Percentiles rank a stretch among this genome's conserved stretches.
Evolutionary conservation across 306 rosid genomes (phyloP).

Genomic region (Cercis canadensis): DNA sequence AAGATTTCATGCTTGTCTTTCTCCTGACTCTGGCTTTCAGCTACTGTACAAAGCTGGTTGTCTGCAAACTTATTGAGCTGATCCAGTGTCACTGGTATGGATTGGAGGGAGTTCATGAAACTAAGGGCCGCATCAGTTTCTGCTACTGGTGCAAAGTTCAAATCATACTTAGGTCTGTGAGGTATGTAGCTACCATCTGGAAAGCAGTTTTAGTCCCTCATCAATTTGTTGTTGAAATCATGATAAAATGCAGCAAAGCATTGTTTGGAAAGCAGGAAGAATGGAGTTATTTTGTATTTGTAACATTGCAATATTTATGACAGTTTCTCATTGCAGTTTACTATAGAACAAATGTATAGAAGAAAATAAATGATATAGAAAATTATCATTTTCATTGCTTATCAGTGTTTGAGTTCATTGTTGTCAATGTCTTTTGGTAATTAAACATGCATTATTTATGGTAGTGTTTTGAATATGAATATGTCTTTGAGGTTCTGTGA

Average conservation of each 20-base stretch:
- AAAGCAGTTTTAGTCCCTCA: slow-evolving; percentile 40
- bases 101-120: slow-evolving; percentile 46
- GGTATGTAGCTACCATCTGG: slow-evolving; percentile 61
- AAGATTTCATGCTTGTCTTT: slow-evolving; percentile 49
- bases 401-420: slow-evolving; percentile 16
- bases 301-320: slow-evolving; percentile 23
- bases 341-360: neutral
- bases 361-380: neutral
- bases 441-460: neutral
- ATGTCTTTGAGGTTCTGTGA: slow-evolving; percentile 3
- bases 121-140: slow-evolving; percentile 44
- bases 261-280: slow-evolving; percentile 13
- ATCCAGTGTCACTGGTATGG: slow-evolving; percentile 46
- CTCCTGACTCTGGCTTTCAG: slow-evolving; percentile 55
- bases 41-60: slow-evolving; percentile 35
- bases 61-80: slow-evolving; percentile 34
- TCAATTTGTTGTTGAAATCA: slow-evolving; percentile 32
- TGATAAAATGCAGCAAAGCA: slow-evolving; percentile 7
- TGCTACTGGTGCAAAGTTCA: slow-evolving; percentile 47
- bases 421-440: slow-evolving; percentile 10
- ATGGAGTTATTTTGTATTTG: slow-evolving; percentile 21
- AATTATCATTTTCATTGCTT: slow-evolving; percentile 19
- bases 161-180: slow-evolving; percentile 44
- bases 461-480: slow-evolving; percentile 15
- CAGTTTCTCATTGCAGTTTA: slow-evolving; percentile 30